Evolutionary conservation across 352 stramenopile genomes (phyloP), one percentile per base, ranked within the genome.

Genomic region (Phytophthora lateralis): DNA sequence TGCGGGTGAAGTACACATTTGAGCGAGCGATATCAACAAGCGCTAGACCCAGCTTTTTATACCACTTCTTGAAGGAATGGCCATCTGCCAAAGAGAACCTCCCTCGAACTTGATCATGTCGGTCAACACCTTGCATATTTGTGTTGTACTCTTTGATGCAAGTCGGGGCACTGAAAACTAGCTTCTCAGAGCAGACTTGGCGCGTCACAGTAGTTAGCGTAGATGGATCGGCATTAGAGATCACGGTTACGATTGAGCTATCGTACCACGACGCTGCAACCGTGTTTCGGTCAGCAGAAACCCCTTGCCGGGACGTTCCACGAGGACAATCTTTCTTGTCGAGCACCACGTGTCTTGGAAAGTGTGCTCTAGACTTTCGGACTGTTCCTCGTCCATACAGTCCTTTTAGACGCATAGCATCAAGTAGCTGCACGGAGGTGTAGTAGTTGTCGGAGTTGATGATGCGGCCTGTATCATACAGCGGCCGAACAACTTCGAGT

Each of bases 71-170:
- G 29, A 69, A 64, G 1, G 48, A 69, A 32, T 71, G 67, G 5
- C 67, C 67, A 27, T 69, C 53, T 0, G 61, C 58, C 41, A 73
- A 14, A 45, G 62, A 73, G 41, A 68, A 76, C 69, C 63, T 24
- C 0, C 63, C 68, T 52, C 71, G 63, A 59, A 76, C 69, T 34
- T 69, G 6, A 11, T 63, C 10, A 24, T 24, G 21, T 24, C 21
- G 21, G 21, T 24, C 21, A 24, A 24, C 21, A 24, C 21, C 1
- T 24, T 3, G 1, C 21, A 24, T 24, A 24, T 24, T 24, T 24
- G 21, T 24, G 21, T 24, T 24, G 21, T 24, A 21, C 24, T 65
- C 20, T 18, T 63, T 66, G 38, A 73, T 42, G 24, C 37, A 58
- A 18, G 41, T 65, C 6, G 61, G 67, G 12, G 54, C 56, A 29